Conservation (phyloP, 192 early-diverging fungal genomes). For the Cetraspora pellucida region DNA sequence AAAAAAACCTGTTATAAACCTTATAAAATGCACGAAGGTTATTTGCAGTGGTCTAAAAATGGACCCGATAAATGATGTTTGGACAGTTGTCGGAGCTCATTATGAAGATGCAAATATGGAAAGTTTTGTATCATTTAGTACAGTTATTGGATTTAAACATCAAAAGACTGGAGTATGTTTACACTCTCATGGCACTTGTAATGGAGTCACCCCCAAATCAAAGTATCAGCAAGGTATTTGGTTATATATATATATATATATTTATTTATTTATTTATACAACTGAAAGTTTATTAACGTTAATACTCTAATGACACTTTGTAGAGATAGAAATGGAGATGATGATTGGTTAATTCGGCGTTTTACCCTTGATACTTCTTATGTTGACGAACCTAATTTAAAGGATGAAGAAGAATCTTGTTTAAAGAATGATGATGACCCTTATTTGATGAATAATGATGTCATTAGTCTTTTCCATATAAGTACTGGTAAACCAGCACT, state of each 20-base stretch:
- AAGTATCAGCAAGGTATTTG: background rate
- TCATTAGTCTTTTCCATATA: background rate
- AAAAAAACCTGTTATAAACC: background rate
- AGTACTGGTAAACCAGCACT: background rate
- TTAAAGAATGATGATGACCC: background rate
- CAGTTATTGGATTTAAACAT: background rate
- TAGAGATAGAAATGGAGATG: background rate
- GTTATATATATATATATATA: background rate
- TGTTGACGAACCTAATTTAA: too few relatives aligned
- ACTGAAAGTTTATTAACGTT: background rate
- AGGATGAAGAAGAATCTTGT: too few relatives aligned
- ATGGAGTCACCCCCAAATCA: background rate
- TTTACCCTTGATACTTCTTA: background rate
- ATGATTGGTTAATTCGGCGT: conserved; percentile 11
- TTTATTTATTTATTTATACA: background rate
- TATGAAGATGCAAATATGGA: background rate
- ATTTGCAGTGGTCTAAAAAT: background rate
- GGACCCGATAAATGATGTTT: background rate
- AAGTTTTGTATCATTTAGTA: background rate
- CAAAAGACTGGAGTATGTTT: background rate
- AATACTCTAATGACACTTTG: background rate
- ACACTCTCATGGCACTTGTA: background rate
- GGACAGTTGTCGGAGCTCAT: background rate
- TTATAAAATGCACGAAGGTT: background rate
- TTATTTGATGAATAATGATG: background rate